phyloP scores from a whole-genome alignment of 352 stramenopile species.

The Pythium phragmitis region DNA sequence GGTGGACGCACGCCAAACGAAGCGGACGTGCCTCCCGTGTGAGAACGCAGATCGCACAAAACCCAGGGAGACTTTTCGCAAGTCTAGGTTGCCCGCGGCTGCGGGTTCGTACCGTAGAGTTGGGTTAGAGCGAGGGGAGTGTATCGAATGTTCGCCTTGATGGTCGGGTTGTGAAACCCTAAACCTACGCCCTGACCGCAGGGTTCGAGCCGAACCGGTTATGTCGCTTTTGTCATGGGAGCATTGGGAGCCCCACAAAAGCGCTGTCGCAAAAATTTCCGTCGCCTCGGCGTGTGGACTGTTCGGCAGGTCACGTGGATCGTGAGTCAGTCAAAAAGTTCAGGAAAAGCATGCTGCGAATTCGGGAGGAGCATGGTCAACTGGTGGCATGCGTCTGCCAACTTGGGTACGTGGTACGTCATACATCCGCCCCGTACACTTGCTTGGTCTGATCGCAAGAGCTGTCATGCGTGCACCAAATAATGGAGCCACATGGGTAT shows the following conservation, averaged over 20 bases:
- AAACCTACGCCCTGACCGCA: conserved; percentile 17
- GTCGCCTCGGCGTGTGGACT: neutral
- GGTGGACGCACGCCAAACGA: conserved; percentile 20
- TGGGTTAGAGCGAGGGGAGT: neutral
- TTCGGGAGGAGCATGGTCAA: too few relatives aligned
- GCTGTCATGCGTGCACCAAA: too few relatives aligned
- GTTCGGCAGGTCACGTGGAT: neutral
- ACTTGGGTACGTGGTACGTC: too few relatives aligned
- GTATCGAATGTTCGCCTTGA: neutral
- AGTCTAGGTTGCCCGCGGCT: neutral
- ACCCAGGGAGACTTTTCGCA: conserved; percentile 2
- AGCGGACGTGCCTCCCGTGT: conserved; percentile 2
- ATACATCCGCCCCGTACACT: too few relatives aligned
- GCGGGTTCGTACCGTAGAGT: neutral
- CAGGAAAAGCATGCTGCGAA: too few relatives aligned
- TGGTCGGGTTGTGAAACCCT: conserved; percentile 2
- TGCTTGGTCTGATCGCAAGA: too few relatives aligned
- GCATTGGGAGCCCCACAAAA: conserved; percentile 2
- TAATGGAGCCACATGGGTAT: too few relatives aligned
- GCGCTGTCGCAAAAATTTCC: conserved; percentile 17
- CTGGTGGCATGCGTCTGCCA: too few relatives aligned
- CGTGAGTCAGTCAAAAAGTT: too few relatives aligned
- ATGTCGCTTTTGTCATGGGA: conserved; percentile 16
- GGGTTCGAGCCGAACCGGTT: conserved; percentile 18
- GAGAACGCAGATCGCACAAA: conserved; percentile 14